Base-by-base conservation (phyloP, 345 rosid genomes). In the Odontarrhena argentea region DNA sequence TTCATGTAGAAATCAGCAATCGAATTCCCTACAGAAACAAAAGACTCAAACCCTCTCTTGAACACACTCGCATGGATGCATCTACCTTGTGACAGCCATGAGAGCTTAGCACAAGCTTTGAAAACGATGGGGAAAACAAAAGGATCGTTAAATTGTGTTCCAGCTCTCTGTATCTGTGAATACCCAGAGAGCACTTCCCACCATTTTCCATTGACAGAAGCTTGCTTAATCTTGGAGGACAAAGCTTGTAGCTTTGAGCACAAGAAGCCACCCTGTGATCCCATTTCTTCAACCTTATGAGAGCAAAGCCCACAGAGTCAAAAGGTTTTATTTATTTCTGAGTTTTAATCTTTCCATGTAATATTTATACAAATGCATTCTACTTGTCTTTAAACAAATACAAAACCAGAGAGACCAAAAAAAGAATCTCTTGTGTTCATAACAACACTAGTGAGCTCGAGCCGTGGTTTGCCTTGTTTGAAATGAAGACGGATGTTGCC, bases 1-100 rank as follows among this genome's bases (percentile, higher is more conserved):
- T 88, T 86, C 53, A 75, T 30, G 79, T 87, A 91, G 32, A 83
- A 83, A 75, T 83, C 90, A 74, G 79, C n/a, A 58, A 78, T 71
- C 26, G 92, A 85, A 65, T 86, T 86, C 43, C 84, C 84, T 1
- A 80, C 58, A 44, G 87, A 83, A 55, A 80, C 55, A 35, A 67
- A 81, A 9, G 82, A 74, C 2, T 78, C 84, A 9, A 79, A 71
- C 13, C 90, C 89, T 59, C 71, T 82, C 79, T 84, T 91, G 74
- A 81, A 71, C 66, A 82, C 22, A 66, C 67, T 72, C 38, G 76
- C 81, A 52, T 86, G 95, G 50, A 83, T 8, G 9, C 80, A 78
- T 63, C 62, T 77, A 38, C 87, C 89, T 3, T 74, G 78, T 11
- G 12, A 3, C 46, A 28, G 4, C 44, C 28, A 43, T 2, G 92